Base-by-base conservation (phyloP, 768 basidiomycete species). In the Ramaria rubella region DNA sequence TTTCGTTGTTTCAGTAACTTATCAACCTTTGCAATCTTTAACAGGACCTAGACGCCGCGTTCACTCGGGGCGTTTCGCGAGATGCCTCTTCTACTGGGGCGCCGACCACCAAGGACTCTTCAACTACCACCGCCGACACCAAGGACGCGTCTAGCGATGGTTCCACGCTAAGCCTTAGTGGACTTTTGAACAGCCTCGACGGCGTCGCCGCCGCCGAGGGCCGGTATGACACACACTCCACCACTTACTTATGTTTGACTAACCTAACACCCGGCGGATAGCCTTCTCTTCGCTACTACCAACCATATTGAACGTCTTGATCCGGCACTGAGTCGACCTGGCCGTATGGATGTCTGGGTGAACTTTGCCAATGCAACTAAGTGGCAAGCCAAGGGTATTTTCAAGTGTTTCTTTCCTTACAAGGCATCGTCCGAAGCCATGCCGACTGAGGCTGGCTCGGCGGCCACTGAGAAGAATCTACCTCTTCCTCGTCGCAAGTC, bases 271-370 rank as follows among this genome's bases (percentile, higher is more conserved):
- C 24, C n/a, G 34, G 36, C 60, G 59, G 49, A 52, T 63, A 85
- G 89, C 38, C 78, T 95, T 58, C 76, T 94, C 9, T 94, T 94
- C 69, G 92, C 91, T 52, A 93, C 90, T 6, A 93, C 90, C 12
- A 96, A 96, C 72, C 93, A 95, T 67, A 90, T 93, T 63, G 91
- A 95, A 66, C 85, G 90, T 45, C 79, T 96, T 31, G 93, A 96
- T 69, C 91, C 87, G 49, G 90, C 91, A 4, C 78, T 94, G 33
- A 88, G 83, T 68, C 81, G 90, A 21, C 88, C 92, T 27, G 93
- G 93, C 57, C 87, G 89, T 45, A 90, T 91, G 87, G 91, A 92
- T 64, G 85, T 94, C 15, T 92, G 90, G 90, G 79, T 94, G 38
- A 90, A 91, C 73, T 93, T 93, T 71, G 85, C 86, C 51, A 85